Conservation (phyloP, 257 asterid species). For the Handroanthus guayacan region DNA sequence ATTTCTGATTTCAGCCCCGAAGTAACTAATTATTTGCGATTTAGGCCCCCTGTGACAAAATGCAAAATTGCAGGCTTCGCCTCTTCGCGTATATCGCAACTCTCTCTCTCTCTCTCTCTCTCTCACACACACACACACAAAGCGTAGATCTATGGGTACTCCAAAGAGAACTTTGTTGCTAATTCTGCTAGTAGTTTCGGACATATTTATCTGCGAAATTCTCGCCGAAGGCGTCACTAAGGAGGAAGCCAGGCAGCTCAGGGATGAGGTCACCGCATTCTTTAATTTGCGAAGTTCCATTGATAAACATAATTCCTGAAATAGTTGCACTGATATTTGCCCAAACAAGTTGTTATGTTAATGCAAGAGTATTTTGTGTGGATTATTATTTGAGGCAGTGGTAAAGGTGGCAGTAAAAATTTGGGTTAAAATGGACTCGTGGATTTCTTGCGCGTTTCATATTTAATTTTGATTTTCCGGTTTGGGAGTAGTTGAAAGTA, state of each 20-base stretch:
- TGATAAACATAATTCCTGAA: conserved; percentile 9
- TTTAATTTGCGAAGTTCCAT: conserved; percentile 16
- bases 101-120: conserved; percentile 18
- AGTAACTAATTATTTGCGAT: conserved; percentile 1
- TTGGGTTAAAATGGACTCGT: conserved; percentile 1
- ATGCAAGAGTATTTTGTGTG: neutral
- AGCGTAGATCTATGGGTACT: conserved; percentile 66
- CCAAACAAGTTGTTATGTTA: neutral
- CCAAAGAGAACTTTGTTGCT: conserved; percentile 49
- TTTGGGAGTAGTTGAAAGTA: conserved; percentile 23
- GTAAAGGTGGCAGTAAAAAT: neutral
- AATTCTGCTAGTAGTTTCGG: conserved; percentile 52
- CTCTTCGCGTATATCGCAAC: neutral
- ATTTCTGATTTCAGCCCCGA: conserved; percentile 11
- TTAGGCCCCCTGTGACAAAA: neutral
- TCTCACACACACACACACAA: conserved; percentile 24
- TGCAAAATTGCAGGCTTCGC: neutral
- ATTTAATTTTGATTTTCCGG: neutral
- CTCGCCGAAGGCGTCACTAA: conserved; percentile 79
- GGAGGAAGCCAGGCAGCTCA: conserved; percentile 78
- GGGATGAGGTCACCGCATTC: conserved; percentile 73
- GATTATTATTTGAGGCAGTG: neutral
- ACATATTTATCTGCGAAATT: conserved; percentile 46
- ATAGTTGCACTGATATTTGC: conserved; percentile 11
- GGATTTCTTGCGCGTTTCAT: neutral